Conservation (phyloP, 164 flowering plant genomes). For the Cinnamomum micranthum region DNA sequence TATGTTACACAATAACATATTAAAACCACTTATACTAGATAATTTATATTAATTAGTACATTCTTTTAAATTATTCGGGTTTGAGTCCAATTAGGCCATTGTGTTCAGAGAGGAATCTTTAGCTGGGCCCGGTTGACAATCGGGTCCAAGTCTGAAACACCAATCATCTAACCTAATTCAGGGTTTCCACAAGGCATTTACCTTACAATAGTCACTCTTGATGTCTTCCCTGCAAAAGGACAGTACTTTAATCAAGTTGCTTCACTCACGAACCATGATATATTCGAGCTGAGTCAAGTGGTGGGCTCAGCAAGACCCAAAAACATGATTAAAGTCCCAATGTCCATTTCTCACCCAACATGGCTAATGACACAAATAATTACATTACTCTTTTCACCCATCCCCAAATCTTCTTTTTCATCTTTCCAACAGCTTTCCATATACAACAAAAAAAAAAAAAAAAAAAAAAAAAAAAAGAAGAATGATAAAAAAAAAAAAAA, state of each 20-base stretch:
- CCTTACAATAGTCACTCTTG: too few species aligned
- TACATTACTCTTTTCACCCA: neutral
- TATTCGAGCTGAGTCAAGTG: neutral
- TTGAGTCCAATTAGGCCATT: too few species aligned
- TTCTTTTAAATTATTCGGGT: too few species aligned
- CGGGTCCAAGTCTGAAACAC: too few species aligned
- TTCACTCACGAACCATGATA: neutral
- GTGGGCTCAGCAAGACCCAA: neutral
- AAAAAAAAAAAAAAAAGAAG: neutral
- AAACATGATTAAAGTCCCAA: neutral
- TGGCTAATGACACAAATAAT: neutral
- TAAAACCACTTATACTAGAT: too few species aligned
- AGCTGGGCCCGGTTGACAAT: too few species aligned
- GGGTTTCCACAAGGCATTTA: too few species aligned
- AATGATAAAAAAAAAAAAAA: neutral
- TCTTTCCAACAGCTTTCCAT: constrained; percentile 2
- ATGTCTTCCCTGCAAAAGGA: neutral
- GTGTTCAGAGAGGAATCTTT: too few species aligned
- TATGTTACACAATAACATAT: too few species aligned
- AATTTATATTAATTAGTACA: too few species aligned
- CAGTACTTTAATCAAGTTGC: neutral
- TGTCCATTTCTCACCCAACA: neutral
- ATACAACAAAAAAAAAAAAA: neutral
- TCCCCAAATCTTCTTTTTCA: neutral
- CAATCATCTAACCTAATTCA: too few species aligned